A percentile compares a stretch with the other conserved stretches of the same genome.
These are phyloP conservation scores for Earliella scabrosa DNA, from an alignment of 1,284 basidiomycete species.

Conservation along the genomic window DNA sequence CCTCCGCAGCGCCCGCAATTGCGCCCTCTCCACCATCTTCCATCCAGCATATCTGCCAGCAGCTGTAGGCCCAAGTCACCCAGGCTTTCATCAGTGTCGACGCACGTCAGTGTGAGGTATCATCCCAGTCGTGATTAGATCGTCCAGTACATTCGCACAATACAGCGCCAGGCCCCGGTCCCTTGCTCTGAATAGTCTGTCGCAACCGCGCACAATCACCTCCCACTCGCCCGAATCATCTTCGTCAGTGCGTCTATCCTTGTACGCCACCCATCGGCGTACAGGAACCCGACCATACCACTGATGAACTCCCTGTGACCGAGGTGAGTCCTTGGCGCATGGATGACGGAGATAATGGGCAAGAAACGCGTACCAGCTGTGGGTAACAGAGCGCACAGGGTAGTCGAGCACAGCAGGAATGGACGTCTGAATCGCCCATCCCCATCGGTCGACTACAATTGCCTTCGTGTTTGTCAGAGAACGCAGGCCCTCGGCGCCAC, in stretches of 20 bases:
- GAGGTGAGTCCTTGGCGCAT: slow-evolving; percentile 12
- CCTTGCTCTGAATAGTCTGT: not conserved
- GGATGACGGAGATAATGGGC: slow-evolving; percentile 16
- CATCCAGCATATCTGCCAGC: not conserved
- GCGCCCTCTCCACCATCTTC: not conserved
- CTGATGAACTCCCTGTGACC: slow-evolving; percentile 74
- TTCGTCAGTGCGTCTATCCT: slow-evolving; percentile 56
- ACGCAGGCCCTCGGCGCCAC: slow-evolving; percentile 91
- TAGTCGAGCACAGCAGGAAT: slow-evolving; percentile 92
- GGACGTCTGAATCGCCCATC: slow-evolving; percentile 78
- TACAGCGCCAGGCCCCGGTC: slow-evolving; percentile 8
- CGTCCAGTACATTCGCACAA: slow-evolving; percentile 21
- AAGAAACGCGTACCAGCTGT: slow-evolving; percentile 68
- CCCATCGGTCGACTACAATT: slow-evolving; percentile 85
- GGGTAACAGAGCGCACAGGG: slow-evolving; percentile 77
- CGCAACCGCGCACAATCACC: slow-evolving; percentile 12
- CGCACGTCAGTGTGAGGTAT: not conserved
- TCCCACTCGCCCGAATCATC: slow-evolving; percentile 36
- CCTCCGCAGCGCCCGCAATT: slow-evolving; percentile 5
- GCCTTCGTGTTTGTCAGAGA: slow-evolving; percentile 88
- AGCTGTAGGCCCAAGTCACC: not conserved
- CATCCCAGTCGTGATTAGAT: slow-evolving; percentile 23
- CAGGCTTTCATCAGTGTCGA: not conserved
- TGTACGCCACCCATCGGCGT: slow-evolving; percentile 71
- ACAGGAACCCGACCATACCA: slow-evolving; percentile 75